Percentiles rank a stretch among this genome's conserved stretches.
These are phyloP conservation scores for Trametes elegans DNA, from an alignment of 768 basidiomycete species.

Conservation along the genomic window DNA sequence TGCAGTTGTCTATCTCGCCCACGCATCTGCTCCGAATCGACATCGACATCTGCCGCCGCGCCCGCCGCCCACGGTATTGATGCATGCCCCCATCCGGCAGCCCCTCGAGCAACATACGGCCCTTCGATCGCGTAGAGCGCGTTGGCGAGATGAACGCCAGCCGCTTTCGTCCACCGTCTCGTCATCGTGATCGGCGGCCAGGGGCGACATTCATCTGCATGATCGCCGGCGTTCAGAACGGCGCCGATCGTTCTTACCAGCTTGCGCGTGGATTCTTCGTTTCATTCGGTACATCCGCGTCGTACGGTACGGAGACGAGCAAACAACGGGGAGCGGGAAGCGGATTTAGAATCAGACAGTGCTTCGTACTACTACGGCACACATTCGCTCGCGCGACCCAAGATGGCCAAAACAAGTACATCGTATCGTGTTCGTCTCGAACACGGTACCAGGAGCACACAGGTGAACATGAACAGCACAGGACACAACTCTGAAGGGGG, in stretches of 20 bases:
- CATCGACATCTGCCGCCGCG: not conserved
- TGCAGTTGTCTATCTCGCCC: too few species aligned
- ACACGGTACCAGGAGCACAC: not conserved
- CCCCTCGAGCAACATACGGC: not conserved
- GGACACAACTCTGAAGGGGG: slow-evolving; percentile 5
- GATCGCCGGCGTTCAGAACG: not conserved
- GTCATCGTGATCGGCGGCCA: not conserved
- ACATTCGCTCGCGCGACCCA: not conserved
- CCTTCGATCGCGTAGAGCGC: not conserved
- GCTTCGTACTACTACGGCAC: not conserved
- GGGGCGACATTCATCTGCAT: not conserved
- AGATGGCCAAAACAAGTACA: slow-evolving; percentile 7
- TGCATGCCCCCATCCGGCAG: not conserved
- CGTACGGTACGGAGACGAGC: not conserved
- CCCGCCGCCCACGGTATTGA: not conserved
- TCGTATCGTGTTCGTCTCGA: slow-evolving; percentile 4
- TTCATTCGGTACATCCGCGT: too few species aligned
- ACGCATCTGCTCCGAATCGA: not conserved
- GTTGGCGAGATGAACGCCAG: not conserved
- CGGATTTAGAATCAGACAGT: not conserved
- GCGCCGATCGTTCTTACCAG: too few species aligned
- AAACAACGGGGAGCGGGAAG: not conserved
- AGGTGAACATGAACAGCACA: not conserved
- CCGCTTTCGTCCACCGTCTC: not conserved
- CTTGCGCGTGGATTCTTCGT: not conserved